phyloP scores from a whole-genome alignment of 352 stramenopile genomes.

The Blastocystis sp. region DNA sequence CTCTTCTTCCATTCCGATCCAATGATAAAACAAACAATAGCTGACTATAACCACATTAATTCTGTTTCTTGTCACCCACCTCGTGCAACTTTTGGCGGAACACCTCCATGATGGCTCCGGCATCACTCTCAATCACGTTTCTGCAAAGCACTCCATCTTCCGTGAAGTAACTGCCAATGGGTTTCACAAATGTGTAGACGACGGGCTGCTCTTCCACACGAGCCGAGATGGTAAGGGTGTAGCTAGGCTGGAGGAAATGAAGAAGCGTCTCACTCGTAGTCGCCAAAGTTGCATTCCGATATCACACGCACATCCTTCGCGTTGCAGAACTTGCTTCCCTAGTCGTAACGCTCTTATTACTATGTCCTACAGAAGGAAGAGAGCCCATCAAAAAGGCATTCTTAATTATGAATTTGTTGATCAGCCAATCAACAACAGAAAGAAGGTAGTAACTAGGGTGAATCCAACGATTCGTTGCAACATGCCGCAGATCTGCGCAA shows the following conservation, averaged over 20 bases:
- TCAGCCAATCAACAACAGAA: neutral
- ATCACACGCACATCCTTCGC: conserved; percentile 1
- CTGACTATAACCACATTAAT: too few relatives aligned
- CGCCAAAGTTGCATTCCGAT: conserved; percentile 12
- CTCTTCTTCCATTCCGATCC: neutral
- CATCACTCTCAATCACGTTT: neutral
- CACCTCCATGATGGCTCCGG: neutral
- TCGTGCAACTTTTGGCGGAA: neutral
- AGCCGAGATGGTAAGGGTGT: neutral
- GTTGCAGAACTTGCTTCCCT: conserved; percentile 41
- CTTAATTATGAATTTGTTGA: conserved; percentile 16
- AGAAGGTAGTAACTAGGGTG: conserved; percentile 39
- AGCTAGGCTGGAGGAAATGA: neutral
- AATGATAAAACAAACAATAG: conserved; percentile 19
- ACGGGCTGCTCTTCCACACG: neutral
- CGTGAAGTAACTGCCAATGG: neutral
- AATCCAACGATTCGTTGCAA: neutral
- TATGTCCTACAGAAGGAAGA: conserved; percentile 3
- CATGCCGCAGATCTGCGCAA: neutral
- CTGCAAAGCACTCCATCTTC: neutral
- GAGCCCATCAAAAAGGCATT: conserved; percentile 21
- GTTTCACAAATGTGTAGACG: neutral
- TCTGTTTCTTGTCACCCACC: neutral
- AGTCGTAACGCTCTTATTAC: neutral
- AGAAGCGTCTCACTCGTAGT: neutral